Evolutionary conservation across 208 protist species (phyloP).

Genomic region (Leishmania turanica): DNA sequence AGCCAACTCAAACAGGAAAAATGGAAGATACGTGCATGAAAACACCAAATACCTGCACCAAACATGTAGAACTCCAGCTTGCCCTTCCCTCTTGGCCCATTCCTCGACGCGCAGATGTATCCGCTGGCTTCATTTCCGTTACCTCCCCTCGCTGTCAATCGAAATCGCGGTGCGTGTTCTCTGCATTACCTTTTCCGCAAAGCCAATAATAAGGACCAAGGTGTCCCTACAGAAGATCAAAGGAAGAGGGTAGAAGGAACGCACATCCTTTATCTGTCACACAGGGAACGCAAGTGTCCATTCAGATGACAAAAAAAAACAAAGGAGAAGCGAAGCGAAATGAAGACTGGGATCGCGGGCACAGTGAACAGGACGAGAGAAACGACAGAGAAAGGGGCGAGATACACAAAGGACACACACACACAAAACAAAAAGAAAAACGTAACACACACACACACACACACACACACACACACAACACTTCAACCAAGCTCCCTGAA

Average conservation of each 20-base stretch:
- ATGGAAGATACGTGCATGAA: not conserved
- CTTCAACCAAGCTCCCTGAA: too few species aligned
- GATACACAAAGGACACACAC: not conserved
- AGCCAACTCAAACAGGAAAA: not conserved
- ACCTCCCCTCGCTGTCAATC: not conserved
- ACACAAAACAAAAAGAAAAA: not conserved
- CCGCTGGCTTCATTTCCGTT: not conserved
- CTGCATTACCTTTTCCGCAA: not conserved
- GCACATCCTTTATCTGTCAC: not conserved
- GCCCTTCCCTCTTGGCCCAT: not conserved
- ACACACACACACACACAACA: not conserved
- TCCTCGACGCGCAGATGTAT: not conserved
- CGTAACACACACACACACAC: too few species aligned
- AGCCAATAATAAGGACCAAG: not conserved
- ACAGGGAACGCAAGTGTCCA: not conserved
- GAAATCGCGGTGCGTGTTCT: not conserved
- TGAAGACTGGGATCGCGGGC: not conserved
- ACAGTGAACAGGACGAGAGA: not conserved
- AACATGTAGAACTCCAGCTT: not conserved
- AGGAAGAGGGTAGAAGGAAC: constrained; percentile 1
- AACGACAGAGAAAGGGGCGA: not conserved
- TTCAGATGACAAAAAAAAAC: not conserved
- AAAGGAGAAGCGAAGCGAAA: not conserved
- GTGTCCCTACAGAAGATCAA: not conserved
- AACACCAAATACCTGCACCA: not conserved